Evolutionary conservation across 306 rosid genomes (phyloP).

Genomic region (Vicia villosa): DNA sequence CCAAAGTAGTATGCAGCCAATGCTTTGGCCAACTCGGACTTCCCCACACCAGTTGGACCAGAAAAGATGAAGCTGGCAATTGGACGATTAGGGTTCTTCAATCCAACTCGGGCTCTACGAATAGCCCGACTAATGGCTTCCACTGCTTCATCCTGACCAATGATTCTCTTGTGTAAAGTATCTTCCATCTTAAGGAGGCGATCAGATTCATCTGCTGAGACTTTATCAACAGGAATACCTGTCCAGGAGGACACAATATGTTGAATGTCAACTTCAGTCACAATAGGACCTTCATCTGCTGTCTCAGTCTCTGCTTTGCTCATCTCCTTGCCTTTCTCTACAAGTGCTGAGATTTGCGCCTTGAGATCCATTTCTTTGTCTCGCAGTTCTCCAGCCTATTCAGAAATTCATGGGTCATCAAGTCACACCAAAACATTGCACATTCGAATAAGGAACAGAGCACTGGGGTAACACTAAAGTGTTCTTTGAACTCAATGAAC

Average conservation of each 20-base stretch:
- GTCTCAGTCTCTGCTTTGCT: constrained; percentile 97
- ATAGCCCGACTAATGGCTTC: constrained; percentile 93
- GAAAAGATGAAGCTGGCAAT: constrained; percentile 98
- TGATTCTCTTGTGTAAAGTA: constrained; percentile 75
- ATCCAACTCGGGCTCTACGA: constrained; percentile 94
- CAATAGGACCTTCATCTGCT: constrained; percentile 82
- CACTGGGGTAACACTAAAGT: background rate
- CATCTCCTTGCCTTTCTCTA: constrained; percentile 97
- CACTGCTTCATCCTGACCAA: constrained; percentile 99
- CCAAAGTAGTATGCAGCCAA: constrained; percentile 97
- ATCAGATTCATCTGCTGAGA: constrained; percentile 91
- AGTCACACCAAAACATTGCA: constrained; percentile 10
- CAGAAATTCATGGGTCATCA: constrained; percentile 31
- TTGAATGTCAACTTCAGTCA: constrained; percentile 91
- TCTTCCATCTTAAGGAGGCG: constrained; percentile 99
- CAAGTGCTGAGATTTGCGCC: constrained; percentile 83
- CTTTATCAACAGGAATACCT: constrained; percentile 97
- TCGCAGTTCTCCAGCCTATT: constrained; percentile 93
- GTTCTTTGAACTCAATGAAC: constrained; percentile 9
- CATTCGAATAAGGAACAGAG: constrained; percentile 7
- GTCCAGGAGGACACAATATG: constrained; percentile 97
- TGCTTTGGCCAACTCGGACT: constrained; percentile 96
- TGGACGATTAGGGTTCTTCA: constrained; percentile 95
- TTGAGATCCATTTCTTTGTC: constrained; percentile 95
- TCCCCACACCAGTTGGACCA: constrained; percentile 98